Conservation (phyloP, 805 yeast species). For the Monosporozyma aerobia region DNA sequence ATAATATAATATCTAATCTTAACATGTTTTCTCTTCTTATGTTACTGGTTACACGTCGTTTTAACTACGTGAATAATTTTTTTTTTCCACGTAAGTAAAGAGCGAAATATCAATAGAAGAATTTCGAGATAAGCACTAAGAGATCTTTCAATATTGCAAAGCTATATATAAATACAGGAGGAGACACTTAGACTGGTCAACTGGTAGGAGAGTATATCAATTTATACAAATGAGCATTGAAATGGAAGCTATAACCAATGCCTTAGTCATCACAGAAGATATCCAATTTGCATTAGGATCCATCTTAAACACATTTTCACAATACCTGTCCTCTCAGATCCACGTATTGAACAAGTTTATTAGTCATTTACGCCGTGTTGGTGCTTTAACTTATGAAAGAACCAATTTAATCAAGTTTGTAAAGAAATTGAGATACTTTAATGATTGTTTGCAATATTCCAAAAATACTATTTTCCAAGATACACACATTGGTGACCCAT, state of each 20-base stretch:
- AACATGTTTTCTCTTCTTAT: not conserved
- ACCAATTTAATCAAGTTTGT: conserved; percentile 28
- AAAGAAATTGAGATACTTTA: conserved; percentile 28
- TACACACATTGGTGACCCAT: not conserved
- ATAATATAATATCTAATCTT: not conserved
- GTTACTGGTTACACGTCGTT: not conserved
- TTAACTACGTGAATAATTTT: not conserved
- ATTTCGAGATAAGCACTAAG: not conserved
- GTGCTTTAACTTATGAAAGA: conserved; percentile 27
- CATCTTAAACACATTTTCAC: conserved; percentile 12
- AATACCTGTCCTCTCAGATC: conserved; percentile 23
- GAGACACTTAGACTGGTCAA: not conserved
- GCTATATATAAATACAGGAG: not conserved
- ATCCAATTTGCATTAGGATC: conserved; percentile 6
- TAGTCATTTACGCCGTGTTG: conserved; percentile 23
- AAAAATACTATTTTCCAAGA: conserved; percentile 1
- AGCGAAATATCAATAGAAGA: no score
- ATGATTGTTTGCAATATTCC: conserved; percentile 17
- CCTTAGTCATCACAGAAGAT: conserved; percentile 6
- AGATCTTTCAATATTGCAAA: no score
- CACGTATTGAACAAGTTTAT: conserved; percentile 27
- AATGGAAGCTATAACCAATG: not conserved
- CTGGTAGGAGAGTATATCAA: not conserved
- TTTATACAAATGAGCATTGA: not conserved
- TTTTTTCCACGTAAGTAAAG: not conserved